Evolutionary conservation across 2,329 filamentous ascomycete species (phyloP).

Genomic region (Hypoxylon sp.): DNA sequence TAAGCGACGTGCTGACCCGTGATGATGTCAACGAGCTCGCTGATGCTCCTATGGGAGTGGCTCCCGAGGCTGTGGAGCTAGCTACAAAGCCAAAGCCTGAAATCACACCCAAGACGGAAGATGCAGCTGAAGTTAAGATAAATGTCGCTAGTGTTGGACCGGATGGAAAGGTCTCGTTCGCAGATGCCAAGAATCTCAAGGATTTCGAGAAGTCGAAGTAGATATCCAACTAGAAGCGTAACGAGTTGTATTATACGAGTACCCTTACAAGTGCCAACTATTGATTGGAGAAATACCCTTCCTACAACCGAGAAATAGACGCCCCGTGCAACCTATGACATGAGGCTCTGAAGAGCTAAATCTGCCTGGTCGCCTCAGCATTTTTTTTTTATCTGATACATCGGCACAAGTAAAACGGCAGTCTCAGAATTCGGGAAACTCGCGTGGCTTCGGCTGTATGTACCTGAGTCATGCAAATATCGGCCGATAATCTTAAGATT

Average conservation of each 20-base stretch:
- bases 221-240: conserved; percentile 1
- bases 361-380: background rate
- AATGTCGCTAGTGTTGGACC: conserved; percentile 70
- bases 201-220: conserved; percentile 60
- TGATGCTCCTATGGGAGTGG: conserved; percentile 80
- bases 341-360: background rate
- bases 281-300: background rate
- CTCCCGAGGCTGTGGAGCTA: conserved; percentile 71
- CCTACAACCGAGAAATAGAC: background rate
- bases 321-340: conserved; percentile 4
- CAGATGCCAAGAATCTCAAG: conserved; percentile 71
- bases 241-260: conserved; percentile 11
- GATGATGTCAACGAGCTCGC: conserved; percentile 93
- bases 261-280: background rate
- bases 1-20: conserved; percentile 82
- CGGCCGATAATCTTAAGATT: conserved; percentile 16
- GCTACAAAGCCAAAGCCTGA: conserved; percentile 57
- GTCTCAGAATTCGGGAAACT: background rate
- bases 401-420: background rate
- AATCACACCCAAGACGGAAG: conserved; percentile 48
- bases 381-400: background rate
- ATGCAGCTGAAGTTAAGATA: conserved; percentile 61
- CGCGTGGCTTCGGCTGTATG: conserved; percentile 12
- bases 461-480: conserved; percentile 12
- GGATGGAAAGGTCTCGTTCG: conserved; percentile 77